phyloP scores from a whole-genome alignment of 345 rosid species.

The Salix arbutifolia region DNA sequence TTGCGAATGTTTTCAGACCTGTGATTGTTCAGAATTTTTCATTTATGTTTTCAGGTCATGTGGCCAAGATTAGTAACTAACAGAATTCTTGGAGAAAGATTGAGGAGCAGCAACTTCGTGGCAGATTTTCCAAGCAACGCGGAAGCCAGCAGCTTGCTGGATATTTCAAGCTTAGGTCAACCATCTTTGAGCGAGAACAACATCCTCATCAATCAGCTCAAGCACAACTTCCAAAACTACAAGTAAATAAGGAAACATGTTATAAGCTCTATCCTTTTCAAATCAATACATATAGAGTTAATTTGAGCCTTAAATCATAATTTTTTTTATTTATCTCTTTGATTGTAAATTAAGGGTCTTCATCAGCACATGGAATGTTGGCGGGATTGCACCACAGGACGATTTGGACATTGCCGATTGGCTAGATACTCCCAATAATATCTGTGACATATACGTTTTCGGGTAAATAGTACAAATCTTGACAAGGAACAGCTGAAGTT shows the following conservation, averaged over 20 bases:
- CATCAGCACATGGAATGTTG: conserved; percentile 88
- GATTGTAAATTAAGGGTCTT: conserved; percentile 39
- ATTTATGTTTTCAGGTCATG: conserved; percentile 41
- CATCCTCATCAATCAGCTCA: conserved; percentile 31
- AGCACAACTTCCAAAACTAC: conserved; percentile 40
- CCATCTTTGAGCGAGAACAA: conserved; percentile 27
- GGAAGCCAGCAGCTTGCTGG: conserved; percentile 19
- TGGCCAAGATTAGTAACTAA: conserved; percentile 75
- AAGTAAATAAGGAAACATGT: conserved; percentile 29
- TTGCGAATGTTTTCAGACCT: neutral
- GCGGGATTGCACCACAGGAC: conserved; percentile 64
- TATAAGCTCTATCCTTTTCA: neutral
- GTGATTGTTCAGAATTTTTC: neutral
- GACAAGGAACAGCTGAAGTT: neutral
- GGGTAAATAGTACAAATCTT: conserved; percentile 42
- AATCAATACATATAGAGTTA: neutral
- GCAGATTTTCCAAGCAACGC: conserved; percentile 58
- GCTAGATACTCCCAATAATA: conserved; percentile 37
- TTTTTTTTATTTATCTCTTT: neutral
- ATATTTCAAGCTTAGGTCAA: conserved; percentile 28
- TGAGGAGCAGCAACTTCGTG: conserved; percentile 71
- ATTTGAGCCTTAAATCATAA: neutral
- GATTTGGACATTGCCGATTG: conserved; percentile 62
- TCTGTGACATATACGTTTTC: conserved; percentile 69
- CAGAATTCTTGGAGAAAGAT: conserved; percentile 54